Percentiles rank a stretch among this genome's conserved stretches.
Evolutionary conservation across 352 stramenopile species (phyloP).

Genomic region (Phytophthora pseudosyringae): DNA sequence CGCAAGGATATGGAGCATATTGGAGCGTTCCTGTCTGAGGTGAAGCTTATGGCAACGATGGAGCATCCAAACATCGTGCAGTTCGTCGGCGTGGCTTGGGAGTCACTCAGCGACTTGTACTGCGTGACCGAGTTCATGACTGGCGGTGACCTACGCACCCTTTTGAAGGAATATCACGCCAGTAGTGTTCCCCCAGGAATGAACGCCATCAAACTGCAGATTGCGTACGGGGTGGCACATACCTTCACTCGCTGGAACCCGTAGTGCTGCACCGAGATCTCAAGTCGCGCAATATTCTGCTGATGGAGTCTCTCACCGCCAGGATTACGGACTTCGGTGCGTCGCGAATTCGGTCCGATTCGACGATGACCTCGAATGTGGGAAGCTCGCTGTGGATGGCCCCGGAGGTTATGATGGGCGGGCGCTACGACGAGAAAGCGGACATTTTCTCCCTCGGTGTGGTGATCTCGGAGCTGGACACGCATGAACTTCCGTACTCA

Average conservation of each 20-base stretch:
- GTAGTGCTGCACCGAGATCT: slow-evolving; percentile 59
- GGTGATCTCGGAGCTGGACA: slow-evolving; percentile 46
- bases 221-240: slow-evolving; percentile 42
- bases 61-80: slow-evolving; percentile 59
- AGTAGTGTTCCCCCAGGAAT: slow-evolving; percentile 30
- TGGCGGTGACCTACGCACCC: slow-evolving; percentile 46
- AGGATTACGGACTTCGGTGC: slow-evolving; percentile 67
- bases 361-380: slow-evolving; percentile 39
- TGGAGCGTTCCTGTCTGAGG: slow-evolving; percentile 47
- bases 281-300: slow-evolving; percentile 72
- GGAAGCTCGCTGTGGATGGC: slow-evolving; percentile 48
- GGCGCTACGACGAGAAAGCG: slow-evolving; percentile 38
- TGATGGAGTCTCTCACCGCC: slow-evolving; percentile 42
- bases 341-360: slow-evolving; percentile 34
- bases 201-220: slow-evolving; percentile 40
- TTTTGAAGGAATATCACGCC: slow-evolving; percentile 38
- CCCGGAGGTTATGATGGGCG: slow-evolving; percentile 45
- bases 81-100: slow-evolving; percentile 65
- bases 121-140: slow-evolving; percentile 63
- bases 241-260: slow-evolving; percentile 38
- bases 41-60: slow-evolving; percentile 48
- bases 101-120: slow-evolving; percentile 52
- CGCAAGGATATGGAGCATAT: slow-evolving; percentile 50
- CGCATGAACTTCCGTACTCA: slow-evolving; percentile 34
- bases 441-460: slow-evolving; percentile 52